Evolutionary conservation across 306 rosid species (phyloP).

Genomic region (Sphenostylis stenocarpa): DNA sequence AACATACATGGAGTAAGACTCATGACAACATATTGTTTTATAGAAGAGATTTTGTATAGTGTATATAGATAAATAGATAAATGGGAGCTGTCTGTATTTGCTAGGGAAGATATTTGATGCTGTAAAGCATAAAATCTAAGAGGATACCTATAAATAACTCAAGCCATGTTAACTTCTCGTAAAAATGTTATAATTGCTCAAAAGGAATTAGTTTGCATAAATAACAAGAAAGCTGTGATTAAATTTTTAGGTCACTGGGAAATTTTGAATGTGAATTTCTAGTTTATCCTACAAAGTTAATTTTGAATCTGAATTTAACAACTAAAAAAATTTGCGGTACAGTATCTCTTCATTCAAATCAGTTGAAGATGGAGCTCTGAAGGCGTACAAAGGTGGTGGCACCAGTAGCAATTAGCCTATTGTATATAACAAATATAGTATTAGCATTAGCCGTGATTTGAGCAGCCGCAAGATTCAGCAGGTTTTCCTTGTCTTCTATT

Average conservation of each 20-base stretch:
- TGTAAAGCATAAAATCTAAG: background rate
- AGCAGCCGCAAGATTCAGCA: conserved; percentile 44
- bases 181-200: background rate
- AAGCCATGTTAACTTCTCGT: background rate
- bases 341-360: conserved; percentile 80
- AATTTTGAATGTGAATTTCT: background rate
- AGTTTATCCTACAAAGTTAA: background rate
- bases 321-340: conserved; percentile 37
- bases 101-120: background rate
- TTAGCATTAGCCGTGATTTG: conserved; percentile 62
- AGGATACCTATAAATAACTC: conserved; percentile 4
- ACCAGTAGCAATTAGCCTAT: conserved; percentile 50
- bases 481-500: conserved; percentile 52
- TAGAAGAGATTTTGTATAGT: too few species aligned
- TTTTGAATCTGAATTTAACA: conserved; percentile 23
- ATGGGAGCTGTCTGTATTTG: background rate
- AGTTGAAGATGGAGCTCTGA: conserved; percentile 92
- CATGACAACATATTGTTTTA: too few species aligned
- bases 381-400: conserved; percentile 39
- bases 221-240: background rate
- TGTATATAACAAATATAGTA: conserved; percentile 79
- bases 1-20: too few species aligned
- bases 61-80: too few species aligned
- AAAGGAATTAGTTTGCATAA: background rate
- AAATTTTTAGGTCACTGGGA: background rate